Evolutionary conservation across 2,329 filamentous ascomycete species (phyloP), one percentile per base, ranked within the genome.

Genomic region (Fusarium incarnatum): DNA sequence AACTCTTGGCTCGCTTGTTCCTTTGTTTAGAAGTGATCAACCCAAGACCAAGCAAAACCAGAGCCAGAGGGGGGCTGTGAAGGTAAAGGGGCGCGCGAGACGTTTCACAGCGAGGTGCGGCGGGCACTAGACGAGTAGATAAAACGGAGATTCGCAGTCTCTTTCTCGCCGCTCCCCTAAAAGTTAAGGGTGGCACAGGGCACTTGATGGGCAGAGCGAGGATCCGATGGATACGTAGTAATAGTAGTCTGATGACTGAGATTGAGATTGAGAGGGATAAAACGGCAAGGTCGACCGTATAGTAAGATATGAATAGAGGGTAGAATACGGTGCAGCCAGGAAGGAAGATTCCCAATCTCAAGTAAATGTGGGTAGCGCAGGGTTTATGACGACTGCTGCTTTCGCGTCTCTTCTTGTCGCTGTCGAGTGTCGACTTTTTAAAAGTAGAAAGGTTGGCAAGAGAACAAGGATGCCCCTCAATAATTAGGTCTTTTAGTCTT

Each of bases 51-150:
- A 16, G 30, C 30, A 32, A 8, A 8, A 16, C 22, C 22, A 22
- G 22, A 22, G 22, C 34, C 32, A 28, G 42, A 62, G 62, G 48
- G 48, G 49, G 49, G 49, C 49, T 42, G 56, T 45, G 52, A 20
- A 67, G 68, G 62, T 68, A 72, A 72, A 71, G 70, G 73, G 73
- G 73, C 32, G 49, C 41, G 69, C 61, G 53, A 54, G 73, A 72
- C 64, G 73, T 75, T 75, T 75, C 73, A 75, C 71, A 71, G 73
- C 63, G 67, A 72, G 64, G 64, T 69, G 64, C 64, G 56, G 68
- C 68, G 61, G 72, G 46, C 69, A 72, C 71, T 74, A 72, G 56
- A 56, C 55, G 50, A 63, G 62, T 56, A 47, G 46, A 58, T 67
- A 63, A 71, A 71, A 64, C 57, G 64, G 70, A 49, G 67, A 37